phyloP scores from a whole-genome alignment of 352 stramenopile species.

The Phytopythium montanum region DNA sequence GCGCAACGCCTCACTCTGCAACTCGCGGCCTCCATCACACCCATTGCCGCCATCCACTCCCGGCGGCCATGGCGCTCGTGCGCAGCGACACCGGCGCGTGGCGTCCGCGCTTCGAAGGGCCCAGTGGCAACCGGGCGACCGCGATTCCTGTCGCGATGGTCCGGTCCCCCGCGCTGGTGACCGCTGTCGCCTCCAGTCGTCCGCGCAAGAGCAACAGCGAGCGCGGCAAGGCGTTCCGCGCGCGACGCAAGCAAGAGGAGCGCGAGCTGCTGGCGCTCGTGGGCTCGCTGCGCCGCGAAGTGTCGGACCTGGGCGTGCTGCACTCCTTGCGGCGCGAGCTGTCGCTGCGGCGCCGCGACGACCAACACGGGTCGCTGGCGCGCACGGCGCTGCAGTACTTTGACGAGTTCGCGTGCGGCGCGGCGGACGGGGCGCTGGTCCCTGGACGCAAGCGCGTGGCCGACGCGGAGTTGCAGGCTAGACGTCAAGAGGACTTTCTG shows the following conservation, averaged over 20 bases:
- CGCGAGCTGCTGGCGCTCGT: constrained; percentile 31
- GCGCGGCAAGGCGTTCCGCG: constrained; percentile 54
- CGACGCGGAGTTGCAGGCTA: constrained; percentile 12
- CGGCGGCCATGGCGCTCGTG: too few species aligned
- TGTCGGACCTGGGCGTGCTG: constrained; percentile 43
- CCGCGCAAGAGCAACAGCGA: constrained; percentile 60
- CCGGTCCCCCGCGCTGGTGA: too few species aligned
- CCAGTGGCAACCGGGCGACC: too few species aligned
- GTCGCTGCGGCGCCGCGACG: constrained; percentile 27
- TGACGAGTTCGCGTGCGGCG: constrained; percentile 38
- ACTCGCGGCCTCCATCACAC: too few species aligned
- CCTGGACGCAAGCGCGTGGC: constrained; percentile 28
- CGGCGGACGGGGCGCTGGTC: constrained; percentile 16
- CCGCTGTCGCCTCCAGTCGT: too few species aligned
- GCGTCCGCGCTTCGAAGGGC: too few species aligned
- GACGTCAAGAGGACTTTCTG: constrained; percentile 31
- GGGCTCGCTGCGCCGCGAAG: constrained; percentile 32
- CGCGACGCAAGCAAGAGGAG: constrained; percentile 48
- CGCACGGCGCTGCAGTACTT: constrained; percentile 46
- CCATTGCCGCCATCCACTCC: too few species aligned
- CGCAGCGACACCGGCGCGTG: too few species aligned
- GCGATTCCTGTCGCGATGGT: too few species aligned
- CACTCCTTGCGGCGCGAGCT: constrained; percentile 35
- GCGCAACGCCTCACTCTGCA: too few species aligned
- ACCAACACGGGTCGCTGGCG: constrained; percentile 34